phyloP scores from a whole-genome alignment of 495 filamentous ascomycete genomes.

The Amphirosellinia nigrospora region DNA sequence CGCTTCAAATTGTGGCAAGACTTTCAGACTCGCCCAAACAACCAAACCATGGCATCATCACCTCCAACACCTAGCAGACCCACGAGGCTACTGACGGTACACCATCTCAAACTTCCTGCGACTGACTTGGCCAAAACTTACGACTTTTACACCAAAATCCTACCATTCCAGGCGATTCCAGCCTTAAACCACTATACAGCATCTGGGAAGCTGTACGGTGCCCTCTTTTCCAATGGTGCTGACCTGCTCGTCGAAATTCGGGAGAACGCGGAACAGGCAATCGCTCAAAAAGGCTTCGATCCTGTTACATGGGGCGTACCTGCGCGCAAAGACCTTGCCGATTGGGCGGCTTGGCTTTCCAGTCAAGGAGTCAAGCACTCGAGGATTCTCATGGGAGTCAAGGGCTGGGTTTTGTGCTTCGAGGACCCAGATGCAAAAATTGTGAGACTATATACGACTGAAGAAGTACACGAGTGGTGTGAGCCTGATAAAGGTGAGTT shows the following conservation, averaged over 20 bases:
- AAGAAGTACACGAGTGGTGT: not conserved
- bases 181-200: not conserved
- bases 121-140: not conserved
- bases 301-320: not conserved
- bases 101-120: not conserved
- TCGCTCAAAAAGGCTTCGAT: conserved; percentile 1
- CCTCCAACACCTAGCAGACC: not conserved
- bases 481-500: not conserved
- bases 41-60: not conserved
- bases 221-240: not conserved
- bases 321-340: not conserved
- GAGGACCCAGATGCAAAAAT: not conserved
- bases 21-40: not conserved
- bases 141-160: not conserved
- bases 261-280: not conserved
- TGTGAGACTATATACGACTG: not conserved
- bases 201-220: not conserved
- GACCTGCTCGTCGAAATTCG: not conserved
- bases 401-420: not conserved
- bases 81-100: not conserved
- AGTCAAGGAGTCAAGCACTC: not conserved
- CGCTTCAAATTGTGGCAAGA: not conserved
- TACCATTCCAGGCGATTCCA: not conserved
- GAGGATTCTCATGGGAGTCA: not conserved
- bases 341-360: not conserved